Evolutionary conservation across 208 protist species (phyloP).

Genomic region (Trypanosoma melophagium): DNA sequence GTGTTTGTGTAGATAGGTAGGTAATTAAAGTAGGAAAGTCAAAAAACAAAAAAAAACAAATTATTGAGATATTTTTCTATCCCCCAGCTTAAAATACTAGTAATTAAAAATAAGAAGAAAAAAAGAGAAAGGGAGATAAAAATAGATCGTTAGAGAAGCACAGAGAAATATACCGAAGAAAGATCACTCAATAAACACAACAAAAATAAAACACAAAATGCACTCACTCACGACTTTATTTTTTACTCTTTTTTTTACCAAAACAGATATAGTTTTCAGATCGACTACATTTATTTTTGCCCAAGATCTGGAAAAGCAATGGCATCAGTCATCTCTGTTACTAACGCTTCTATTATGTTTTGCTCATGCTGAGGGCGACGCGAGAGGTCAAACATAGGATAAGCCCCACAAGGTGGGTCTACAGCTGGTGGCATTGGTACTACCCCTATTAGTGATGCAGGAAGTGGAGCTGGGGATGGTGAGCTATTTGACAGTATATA

Average conservation of each 20-base stretch:
- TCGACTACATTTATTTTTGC: background rate
- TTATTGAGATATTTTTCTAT: conserved; percentile 9
- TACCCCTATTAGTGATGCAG: background rate
- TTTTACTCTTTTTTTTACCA: too few species aligned
- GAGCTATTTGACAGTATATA: background rate
- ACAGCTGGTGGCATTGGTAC: conserved; percentile 26
- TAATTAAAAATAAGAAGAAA: conserved; percentile 18
- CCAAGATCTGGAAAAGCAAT: conserved; percentile 46
- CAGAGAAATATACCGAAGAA: background rate
- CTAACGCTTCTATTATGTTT: conserved; percentile 68
- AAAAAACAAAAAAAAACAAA: conserved; percentile 21
- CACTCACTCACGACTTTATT: too few species aligned
- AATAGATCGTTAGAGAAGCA: background rate
- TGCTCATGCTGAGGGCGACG: conserved; percentile 73
- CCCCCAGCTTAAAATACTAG: conserved; percentile 19
- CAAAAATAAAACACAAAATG: too few species aligned
- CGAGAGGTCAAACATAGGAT: conserved; percentile 57
- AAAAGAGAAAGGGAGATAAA: conserved; percentile 12
- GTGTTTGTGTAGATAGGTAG: too few species aligned
- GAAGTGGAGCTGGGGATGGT: conserved; percentile 1
- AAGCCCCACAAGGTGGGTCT: conserved; percentile 54
- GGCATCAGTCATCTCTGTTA: conserved; percentile 59
- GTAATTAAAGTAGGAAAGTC: too few species aligned
- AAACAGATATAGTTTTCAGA: too few species aligned
- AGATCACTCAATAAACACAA: too few species aligned